These are phyloP conservation scores for Tuber magnatum DNA, from an alignment of 495 filamentous ascomycete genomes.

Conservation along the genomic window DNA sequence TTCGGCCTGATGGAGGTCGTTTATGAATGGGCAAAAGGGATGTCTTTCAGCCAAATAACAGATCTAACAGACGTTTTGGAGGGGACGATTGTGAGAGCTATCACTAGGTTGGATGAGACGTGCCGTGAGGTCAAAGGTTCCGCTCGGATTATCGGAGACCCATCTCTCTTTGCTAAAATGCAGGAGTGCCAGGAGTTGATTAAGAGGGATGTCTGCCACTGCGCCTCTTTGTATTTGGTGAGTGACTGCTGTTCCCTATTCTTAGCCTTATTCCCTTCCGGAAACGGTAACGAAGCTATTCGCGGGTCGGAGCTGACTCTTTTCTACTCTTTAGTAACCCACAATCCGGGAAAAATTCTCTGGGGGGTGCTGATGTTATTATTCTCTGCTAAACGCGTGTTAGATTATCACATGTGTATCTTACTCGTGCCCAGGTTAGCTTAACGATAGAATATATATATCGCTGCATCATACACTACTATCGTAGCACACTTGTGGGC, in stretches of 20 bases:
- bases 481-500: not conserved
- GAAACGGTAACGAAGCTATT: constrained; percentile 15
- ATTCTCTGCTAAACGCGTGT: not conserved
- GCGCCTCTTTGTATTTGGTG: constrained; percentile 78
- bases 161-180: constrained; percentile 90
- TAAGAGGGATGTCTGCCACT: constrained; percentile 87
- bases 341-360: constrained; percentile 4
- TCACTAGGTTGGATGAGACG: constrained; percentile 87
- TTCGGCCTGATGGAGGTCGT: constrained; percentile 96
- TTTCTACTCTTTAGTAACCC: constrained; percentile 30
- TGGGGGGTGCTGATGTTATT: not conserved
- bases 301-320: constrained; percentile 14
- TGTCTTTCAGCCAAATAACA: constrained; percentile 97
- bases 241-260: constrained; percentile 14
- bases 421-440: not conserved
- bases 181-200: constrained; percentile 92
- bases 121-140: constrained; percentile 97
- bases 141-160: constrained; percentile 92
- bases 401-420: constrained; percentile 4
- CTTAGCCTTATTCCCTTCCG: not conserved
- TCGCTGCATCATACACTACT: not conserved
- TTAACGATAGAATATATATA: not conserved
- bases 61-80: constrained; percentile 94
- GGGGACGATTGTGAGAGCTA: constrained; percentile 89
- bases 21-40: constrained; percentile 95